A percentile compares a stretch with the other conserved stretches of the same genome.
These are phyloP conservation scores for Mimosa bimucronata DNA, from an alignment of 306 rosid genomes.

Conservation along the genomic window DNA sequence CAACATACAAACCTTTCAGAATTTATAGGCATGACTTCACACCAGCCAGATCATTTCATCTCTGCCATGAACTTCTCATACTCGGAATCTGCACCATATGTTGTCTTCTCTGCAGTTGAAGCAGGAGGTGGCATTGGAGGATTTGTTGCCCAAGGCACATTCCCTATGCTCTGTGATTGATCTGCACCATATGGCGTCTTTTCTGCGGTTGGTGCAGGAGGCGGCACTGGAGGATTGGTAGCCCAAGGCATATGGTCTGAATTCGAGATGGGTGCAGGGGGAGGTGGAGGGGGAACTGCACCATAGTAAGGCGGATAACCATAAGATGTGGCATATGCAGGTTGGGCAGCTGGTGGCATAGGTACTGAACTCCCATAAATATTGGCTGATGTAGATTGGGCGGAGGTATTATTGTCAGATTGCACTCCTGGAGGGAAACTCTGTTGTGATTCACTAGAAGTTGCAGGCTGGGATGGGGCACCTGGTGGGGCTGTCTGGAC, in stretches of 20 bases:
- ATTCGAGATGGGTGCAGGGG: slow-evolving; percentile 50
- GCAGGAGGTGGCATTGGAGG: slow-evolving; percentile 61
- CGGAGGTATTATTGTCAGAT: slow-evolving; percentile 60
- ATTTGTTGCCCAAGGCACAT: slow-evolving; percentile 78
- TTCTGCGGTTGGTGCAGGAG: slow-evolving; percentile 67
- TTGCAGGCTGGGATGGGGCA: slow-evolving; percentile 66
- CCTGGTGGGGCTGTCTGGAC: slow-evolving; percentile 79
- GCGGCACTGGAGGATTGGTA: slow-evolving; percentile 59
- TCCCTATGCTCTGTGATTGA: slow-evolving; percentile 63
- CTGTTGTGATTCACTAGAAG: slow-evolving; percentile 74
- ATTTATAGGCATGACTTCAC: slow-evolving; percentile 16
- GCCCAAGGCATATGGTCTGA: slow-evolving; percentile 80
- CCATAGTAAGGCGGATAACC: slow-evolving; percentile 81
- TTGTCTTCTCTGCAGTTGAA: slow-evolving; percentile 63
- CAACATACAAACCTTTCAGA: slow-evolving; percentile 51
- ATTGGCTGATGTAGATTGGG: slow-evolving; percentile 47
- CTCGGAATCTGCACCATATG: slow-evolving; percentile 83
- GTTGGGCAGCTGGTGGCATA: slow-evolving; percentile 70
- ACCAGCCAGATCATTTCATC: slow-evolving; percentile 69
- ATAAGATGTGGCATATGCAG: slow-evolving; percentile 73
- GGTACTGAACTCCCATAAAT: slow-evolving; percentile 57
- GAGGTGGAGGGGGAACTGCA: slow-evolving; percentile 84
- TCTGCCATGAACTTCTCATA: slow-evolving; percentile 98
- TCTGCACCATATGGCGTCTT: slow-evolving; percentile 63
- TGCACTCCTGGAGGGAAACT: slow-evolving; percentile 93